Percentiles rank a stretch among this genome's conserved stretches.
Conservation (phyloP, 345 rosid genomes). For the Eucalyptus victrix region DNA sequence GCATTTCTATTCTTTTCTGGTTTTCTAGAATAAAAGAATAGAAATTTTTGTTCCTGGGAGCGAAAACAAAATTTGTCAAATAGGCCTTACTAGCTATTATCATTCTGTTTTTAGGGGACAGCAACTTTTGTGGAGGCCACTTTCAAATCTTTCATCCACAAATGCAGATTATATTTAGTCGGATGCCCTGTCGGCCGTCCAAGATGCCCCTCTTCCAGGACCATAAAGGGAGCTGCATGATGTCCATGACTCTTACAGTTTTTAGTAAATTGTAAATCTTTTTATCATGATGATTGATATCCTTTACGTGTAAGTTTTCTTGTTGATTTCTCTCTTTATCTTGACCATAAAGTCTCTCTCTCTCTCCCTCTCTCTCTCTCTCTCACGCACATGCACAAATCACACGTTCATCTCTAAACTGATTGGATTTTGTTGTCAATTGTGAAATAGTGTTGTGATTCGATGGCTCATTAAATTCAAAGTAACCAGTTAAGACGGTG, state of each 20-base stretch:
- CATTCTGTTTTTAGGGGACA: neutral
- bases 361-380: no score
- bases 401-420: no score
- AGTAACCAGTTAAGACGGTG: no score
- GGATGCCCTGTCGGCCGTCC: neutral
- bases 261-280: neutral
- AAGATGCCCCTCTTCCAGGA: neutral
- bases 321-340: no score
- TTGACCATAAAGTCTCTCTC: no score
- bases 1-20: rapidly evolving
- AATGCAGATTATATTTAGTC: neutral
- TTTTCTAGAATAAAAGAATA: no score
- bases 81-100: neutral
- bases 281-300: neutral
- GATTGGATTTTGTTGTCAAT: no score
- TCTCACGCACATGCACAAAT: no score
- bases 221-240: neutral
- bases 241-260: neutral
- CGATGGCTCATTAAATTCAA: no score
- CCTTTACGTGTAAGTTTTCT: neutral
- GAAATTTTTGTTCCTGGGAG: rapidly evolving
- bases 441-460: no score
- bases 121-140: neutral
- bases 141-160: neutral
- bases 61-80: no score